Percentiles rank a stretch among this genome's conserved stretches.
These are phyloP conservation scores for Bretschneidera sinensis DNA, from an alignment of 345 rosid genomes.

Conservation along the genomic window DNA sequence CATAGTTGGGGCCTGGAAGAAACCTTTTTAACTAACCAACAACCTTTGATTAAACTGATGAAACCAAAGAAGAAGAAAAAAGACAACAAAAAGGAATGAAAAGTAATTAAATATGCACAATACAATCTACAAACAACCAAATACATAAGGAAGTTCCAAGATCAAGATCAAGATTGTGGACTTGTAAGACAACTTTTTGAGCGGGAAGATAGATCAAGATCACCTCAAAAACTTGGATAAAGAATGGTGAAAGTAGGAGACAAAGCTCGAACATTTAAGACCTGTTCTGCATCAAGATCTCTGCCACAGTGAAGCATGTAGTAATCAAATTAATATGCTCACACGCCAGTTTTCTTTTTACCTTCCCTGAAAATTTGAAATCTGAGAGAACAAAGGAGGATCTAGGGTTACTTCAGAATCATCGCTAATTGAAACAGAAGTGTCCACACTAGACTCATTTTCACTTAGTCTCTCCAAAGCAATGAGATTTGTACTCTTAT, in stretches of 20 bases:
- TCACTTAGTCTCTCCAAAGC: slow-evolving; percentile 12
- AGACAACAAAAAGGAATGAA: background rate
- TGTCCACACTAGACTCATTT: background rate
- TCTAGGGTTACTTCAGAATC: slow-evolving; percentile 20
- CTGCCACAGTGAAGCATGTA: background rate
- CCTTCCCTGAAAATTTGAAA: slow-evolving; percentile 27
- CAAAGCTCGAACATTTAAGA: slow-evolving; percentile 15
- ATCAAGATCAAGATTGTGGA: too few relatives aligned
- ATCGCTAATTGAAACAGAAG: slow-evolving; percentile 2
- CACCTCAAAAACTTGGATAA: too few relatives aligned
- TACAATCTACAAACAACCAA: slow-evolving; percentile 11
- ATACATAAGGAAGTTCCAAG: background rate
- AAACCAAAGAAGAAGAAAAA: background rate
- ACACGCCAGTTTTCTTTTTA: background rate
- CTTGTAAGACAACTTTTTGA: too few relatives aligned
- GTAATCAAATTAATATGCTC: background rate
- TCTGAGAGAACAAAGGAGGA: slow-evolving; percentile 26
- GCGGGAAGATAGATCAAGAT: too few relatives aligned
- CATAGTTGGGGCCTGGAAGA: too few relatives aligned
- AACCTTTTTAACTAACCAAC: too few relatives aligned
- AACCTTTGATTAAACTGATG: background rate
- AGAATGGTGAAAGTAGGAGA: background rate
- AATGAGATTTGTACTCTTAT: slow-evolving; percentile 27
- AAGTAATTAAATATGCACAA: background rate
- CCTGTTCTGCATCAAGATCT: too few relatives aligned